Evolutionary conservation across 2,329 filamentous ascomycete species (phyloP), one percentile per base, ranked within the genome.

Genomic region (Ceratocystis cubensis): DNA sequence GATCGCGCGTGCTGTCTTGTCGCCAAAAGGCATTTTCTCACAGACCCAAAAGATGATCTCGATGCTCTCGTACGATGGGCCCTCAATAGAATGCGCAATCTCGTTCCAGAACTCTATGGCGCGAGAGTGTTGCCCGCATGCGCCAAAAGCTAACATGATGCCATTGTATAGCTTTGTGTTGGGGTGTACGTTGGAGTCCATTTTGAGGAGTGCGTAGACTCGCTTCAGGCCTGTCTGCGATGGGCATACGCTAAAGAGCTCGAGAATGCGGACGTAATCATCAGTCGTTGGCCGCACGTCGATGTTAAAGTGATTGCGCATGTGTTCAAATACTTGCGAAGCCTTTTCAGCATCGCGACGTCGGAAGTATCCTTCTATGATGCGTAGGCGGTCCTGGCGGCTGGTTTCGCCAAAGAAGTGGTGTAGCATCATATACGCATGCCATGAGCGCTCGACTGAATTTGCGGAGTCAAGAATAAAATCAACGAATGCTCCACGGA

Each of bases 141-240:
- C 82, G 0, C 85, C 84, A 73, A 96, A 93, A 0, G 90, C 92
- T 13, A 94, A 80, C 86, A 99, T 96, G 62, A 97, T 78, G 0
- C 88, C 85, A 71, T 96, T 97, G 71, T 88, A 84, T 1, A 97
- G 79, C 66, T 79, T 80, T 0, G 93, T 97, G 71, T 83, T 86
- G 3, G 87, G 81, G 71, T 92, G 85, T 46, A 97, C 81, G 53
- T 84, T 83, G n/a, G 86, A 82, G 74, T 99, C 94, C 74, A 96
- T 86, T 77, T 96, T 97, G 70, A 96, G 81, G 84, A 96, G 93
- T 73, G 96, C 96, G 77, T 96, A 88, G 1, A 96, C 83, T 69
- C 88, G 84, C 67, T 85, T 84, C 22, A 96, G 77, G 53, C 85
- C 85, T 66, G 89, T 85, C 1, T 76, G 37, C 65, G 79, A 77